These are phyloP conservation scores for Fusarium vanettenii DNA, from an alignment of 2,329 filamentous ascomycete genomes.

Conservation along the genomic window DNA sequence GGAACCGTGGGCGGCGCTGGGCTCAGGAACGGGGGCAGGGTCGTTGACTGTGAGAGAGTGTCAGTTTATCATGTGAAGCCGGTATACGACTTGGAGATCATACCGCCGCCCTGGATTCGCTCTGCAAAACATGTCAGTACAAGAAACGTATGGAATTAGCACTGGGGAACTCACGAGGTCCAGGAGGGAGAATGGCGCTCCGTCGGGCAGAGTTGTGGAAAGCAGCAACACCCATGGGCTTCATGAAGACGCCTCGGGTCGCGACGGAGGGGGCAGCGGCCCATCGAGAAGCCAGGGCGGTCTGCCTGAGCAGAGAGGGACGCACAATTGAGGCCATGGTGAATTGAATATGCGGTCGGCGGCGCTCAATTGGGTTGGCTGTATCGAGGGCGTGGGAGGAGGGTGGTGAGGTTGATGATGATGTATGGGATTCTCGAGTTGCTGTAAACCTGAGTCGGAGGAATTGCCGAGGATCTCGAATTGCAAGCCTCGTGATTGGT, in stretches of 20 bases:
- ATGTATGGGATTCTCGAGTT: conserved; percentile 30
- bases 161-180: conserved; percentile 76
- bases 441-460: conserved; percentile 37
- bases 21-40: conserved; percentile 77
- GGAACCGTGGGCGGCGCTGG: conserved; percentile 85
- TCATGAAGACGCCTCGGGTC: conserved; percentile 50
- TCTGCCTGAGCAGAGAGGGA: conserved; percentile 66
- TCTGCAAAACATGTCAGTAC: conserved; percentile 68
- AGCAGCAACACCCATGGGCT: conserved; percentile 71
- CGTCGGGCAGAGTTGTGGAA: conserved; percentile 86
- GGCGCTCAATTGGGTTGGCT: conserved; percentile 45
- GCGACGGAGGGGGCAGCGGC: conserved; percentile 51
- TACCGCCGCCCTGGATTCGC: conserved; percentile 80
- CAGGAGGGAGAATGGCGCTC: conserved; percentile 85
- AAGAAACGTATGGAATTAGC: too few species aligned
- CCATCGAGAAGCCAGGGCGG: conserved; percentile 55
- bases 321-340: conserved; percentile 69
- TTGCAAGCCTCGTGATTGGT: conserved; percentile 59
- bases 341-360: conserved; percentile 31
- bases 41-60: conserved; percentile 78
- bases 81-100: conserved; percentile 34
- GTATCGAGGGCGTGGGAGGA: conserved; percentile 27
- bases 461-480: conserved; percentile 65
- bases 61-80: conserved; percentile 37
- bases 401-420: conserved; percentile 36